A percentile compares a stretch with the other conserved stretches of the same genome.
These are phyloP conservation scores for Lachancea thermotolerans DNA, from an alignment of 805 yeast species.

Conservation along the genomic window DNA sequence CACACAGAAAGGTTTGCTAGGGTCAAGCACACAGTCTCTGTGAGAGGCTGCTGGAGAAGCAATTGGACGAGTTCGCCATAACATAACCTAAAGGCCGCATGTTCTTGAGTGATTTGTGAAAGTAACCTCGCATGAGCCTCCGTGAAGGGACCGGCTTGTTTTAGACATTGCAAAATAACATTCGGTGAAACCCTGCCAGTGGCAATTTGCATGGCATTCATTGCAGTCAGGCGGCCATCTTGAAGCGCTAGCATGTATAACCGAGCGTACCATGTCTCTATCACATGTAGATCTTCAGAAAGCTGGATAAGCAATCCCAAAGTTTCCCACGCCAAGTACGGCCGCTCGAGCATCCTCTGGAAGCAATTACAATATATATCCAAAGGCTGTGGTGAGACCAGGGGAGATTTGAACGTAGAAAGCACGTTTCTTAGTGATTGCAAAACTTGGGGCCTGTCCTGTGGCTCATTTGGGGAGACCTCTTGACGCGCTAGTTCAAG, in stretches of 20 bases:
- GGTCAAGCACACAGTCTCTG: background rate
- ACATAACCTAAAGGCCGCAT: background rate
- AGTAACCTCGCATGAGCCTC: constrained; percentile 2
- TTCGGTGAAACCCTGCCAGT: constrained; percentile 1
- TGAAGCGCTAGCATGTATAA: constrained; percentile 4
- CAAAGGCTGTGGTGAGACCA: background rate
- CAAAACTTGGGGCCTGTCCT: constrained; percentile 7
- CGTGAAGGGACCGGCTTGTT: background rate
- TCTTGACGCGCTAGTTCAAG: too few relatives aligned
- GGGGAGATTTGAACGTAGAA: background rate
- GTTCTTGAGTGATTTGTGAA: background rate
- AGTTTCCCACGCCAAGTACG: constrained; percentile 10
- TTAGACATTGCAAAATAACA: background rate
- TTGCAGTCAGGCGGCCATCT: constrained; percentile 4
- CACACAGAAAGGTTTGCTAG: constrained; percentile 5
- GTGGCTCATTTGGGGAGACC: background rate
- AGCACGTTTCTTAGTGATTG: constrained; percentile 17
- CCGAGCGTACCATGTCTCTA: background rate
- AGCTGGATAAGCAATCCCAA: constrained; percentile 8
- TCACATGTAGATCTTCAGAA: constrained; percentile 3
- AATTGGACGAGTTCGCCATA: constrained; percentile 1
- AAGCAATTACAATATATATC: background rate
- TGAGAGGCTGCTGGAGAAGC: background rate
- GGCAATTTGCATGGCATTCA: constrained; percentile 3
- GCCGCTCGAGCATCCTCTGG: background rate